These are phyloP conservation scores for Tylopilus felleus DNA, from an alignment of 768 basidiomycete species.

Conservation along the genomic window DNA sequence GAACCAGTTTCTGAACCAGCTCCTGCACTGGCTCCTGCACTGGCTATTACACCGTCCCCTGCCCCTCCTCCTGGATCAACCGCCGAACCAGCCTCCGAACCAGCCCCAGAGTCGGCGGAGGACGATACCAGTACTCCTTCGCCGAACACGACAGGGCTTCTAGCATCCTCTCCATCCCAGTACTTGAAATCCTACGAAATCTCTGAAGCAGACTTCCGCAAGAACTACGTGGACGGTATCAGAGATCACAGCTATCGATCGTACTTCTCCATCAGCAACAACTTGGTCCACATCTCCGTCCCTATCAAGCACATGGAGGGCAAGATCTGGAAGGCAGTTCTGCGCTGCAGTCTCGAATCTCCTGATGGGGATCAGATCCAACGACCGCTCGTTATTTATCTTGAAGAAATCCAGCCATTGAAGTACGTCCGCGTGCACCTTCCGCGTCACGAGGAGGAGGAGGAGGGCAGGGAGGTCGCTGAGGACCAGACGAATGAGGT, in stretches of 20 bases:
- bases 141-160: conserved; percentile 19
- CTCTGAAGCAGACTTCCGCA: conserved; percentile 17
- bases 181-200: conserved; percentile 23
- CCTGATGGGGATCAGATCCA: conserved; percentile 7
- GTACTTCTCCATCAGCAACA: conserved; percentile 19
- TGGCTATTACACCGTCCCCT: no score
- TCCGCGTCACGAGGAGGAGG: not conserved
- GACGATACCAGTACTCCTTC: not conserved
- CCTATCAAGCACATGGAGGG: conserved; percentile 18
- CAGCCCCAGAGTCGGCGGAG: not conserved
- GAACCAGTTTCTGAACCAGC: not conserved
- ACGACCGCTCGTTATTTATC: conserved; percentile 24
- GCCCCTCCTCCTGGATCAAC: no score
- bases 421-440: conserved; percentile 18
- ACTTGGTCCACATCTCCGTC: conserved; percentile 17
- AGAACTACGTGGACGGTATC: conserved; percentile 16
- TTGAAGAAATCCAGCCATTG: conserved; percentile 8
- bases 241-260: conserved; percentile 9
- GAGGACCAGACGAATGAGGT: not conserved
- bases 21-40: no score
- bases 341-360: conserved; percentile 23
- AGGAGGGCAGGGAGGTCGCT: not conserved
- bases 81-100: not conserved
- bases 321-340: conserved; percentile 20
- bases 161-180: conserved; percentile 23